Base-by-base conservation (phyloP, 139 green algal species). In the Yamagishiella unicocca region DNA sequence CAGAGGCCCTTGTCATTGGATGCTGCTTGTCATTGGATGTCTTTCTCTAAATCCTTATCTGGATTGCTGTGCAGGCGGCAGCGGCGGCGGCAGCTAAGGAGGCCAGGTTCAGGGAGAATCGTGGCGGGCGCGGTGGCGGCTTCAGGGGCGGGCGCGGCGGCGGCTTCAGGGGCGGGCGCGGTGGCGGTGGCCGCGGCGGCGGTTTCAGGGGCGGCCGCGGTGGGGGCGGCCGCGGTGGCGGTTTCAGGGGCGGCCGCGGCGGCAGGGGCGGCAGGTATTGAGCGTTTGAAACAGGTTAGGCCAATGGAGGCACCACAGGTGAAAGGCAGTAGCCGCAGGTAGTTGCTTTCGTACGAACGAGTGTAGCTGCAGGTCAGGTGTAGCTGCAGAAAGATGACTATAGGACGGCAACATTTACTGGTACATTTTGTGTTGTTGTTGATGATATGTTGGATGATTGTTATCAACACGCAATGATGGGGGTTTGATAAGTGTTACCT, bases 191-290 rank as follows among this genome's bases (percentile, higher is more conserved):
- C 22, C 61, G 70, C 12, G n/a, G 84, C 2, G 66, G 66, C 17
- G 66, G 66, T 25, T 74, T 74, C 66, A 45, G 74, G 6, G 62
- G 89, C 5, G 80, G 81, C 37, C 37, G 84, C 0, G 89, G 84
- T 29, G 45, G 89, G 1, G 42, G 84, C 0, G 89, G 84, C 33
- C 37, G 89, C 1, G 42, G 72, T 22, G 73, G 89, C 66, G 33
- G 66, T 35, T 42, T 42, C 66, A 43, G 66, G 33, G 33, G 66
- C 21, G 77, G 89, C 70, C 3, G 70, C 35, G 71, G 87, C 40
- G 42, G 66, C 6, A 31, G 72, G 38, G 83, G 83, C 33, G 72
- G 72, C 2, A 37, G 83, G 54, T 33, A 55, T 40, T 78, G 27
- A 55, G 50, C 50, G 12, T 61, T 17, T 12, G 50, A 10, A 37